A percentile compares a stretch with the other conserved stretches of the same genome.
Conservation (phyloP, 257 asterid species). For the Ilex asprella region DNA sequence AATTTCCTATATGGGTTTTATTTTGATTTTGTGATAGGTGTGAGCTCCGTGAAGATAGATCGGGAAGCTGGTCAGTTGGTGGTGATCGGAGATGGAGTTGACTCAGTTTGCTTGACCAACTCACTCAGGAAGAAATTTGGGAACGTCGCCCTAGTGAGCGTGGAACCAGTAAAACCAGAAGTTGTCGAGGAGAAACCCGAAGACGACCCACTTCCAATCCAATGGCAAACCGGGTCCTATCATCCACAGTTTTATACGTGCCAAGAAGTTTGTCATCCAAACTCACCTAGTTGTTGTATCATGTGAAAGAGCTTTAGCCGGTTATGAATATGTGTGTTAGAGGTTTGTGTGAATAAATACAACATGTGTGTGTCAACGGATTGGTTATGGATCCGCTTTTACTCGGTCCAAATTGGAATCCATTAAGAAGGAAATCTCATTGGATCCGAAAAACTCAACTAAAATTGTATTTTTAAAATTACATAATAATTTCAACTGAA, state of each 20-base stretch:
- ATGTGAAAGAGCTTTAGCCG: too few relatives aligned
- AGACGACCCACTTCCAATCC: background rate
- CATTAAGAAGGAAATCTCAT: too few relatives aligned
- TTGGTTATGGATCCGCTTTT: too few relatives aligned
- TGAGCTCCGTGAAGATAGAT: constrained; percentile 17
- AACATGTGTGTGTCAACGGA: too few relatives aligned
- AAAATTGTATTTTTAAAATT: too few relatives aligned
- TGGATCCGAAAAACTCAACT: too few relatives aligned
- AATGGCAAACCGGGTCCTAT: too few relatives aligned
- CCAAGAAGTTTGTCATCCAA: background rate
- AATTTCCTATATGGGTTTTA: background rate
- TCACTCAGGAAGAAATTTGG: constrained; percentile 5
- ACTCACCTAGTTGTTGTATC: background rate
- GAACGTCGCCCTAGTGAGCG: background rate
- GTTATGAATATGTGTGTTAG: too few relatives aligned
- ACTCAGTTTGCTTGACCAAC: constrained; percentile 13
- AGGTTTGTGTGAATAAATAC: too few relatives aligned
- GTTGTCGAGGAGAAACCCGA: background rate
- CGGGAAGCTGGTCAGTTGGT: constrained; percentile 13
- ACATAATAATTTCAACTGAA: too few relatives aligned
- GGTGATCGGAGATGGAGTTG: constrained; percentile 37
- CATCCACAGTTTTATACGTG: background rate
- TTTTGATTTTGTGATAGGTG: constrained; percentile 18
- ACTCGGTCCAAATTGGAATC: too few relatives aligned
- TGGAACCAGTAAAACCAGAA: background rate